phyloP scores from a whole-genome alignment of 148 eudicot species.

The Rhododendron vialii region DNA sequence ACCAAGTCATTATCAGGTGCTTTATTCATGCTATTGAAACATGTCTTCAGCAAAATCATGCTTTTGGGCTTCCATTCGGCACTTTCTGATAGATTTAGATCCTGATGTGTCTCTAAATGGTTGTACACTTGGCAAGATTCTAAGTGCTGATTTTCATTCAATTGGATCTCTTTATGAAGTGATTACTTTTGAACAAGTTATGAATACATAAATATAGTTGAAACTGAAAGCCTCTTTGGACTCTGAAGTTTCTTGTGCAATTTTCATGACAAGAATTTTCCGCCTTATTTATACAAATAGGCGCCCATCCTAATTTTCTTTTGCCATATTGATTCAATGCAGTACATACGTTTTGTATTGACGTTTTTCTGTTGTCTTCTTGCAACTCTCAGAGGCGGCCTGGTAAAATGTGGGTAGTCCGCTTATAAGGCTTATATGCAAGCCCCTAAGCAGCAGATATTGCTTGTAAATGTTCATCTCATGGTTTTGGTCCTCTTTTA shows the following conservation, averaged over 20 bases:
- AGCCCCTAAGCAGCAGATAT: not conserved
- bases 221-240: not conserved
- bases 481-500: not conserved
- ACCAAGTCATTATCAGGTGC: conserved; percentile 49
- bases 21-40: not conserved
- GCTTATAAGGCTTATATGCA: not conserved
- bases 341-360: not conserved
- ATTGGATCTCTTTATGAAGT: not conserved
- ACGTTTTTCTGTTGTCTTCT: not conserved
- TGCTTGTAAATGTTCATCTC: not conserved
- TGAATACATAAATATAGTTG: not conserved
- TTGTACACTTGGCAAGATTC: not conserved
- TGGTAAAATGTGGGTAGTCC: not conserved
- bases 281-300: not conserved
- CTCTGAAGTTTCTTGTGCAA: not conserved
- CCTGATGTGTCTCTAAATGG: not conserved
- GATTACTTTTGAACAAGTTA: not conserved
- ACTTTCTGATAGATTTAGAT: not conserved
- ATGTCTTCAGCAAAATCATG: not conserved
- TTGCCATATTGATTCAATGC: not conserved
- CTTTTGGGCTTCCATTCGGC: not conserved
- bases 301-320: not conserved
- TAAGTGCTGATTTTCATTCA: not conserved
- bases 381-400: not conserved
- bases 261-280: not conserved